Evolutionary conservation across 129 eudicot species (phyloP), one percentile per base, ranked within the genome.

Genomic region (Centella asiatica): DNA sequence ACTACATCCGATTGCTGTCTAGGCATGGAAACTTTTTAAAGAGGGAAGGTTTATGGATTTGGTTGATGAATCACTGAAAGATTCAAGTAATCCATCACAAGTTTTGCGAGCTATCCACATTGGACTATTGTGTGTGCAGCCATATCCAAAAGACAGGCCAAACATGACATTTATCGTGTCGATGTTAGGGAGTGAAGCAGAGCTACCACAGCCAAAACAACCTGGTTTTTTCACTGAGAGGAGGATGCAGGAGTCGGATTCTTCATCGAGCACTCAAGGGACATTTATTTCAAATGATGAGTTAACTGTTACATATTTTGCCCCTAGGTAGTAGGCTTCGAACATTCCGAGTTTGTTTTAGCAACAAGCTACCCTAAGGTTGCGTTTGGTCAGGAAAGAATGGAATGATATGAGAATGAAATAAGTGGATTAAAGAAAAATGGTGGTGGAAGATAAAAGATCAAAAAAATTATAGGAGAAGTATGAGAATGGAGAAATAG

Each of bases 151-250:
- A 55, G 40, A 55, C 25, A 55, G 60, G 20, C 60, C 60, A 34
- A 55, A 29, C 33, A 55, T 55, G 39, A 24, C 34, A 53, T 27
- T 53, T 27, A 11, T 26, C 6, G 33, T 24, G n/a, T 4, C 33
- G 1, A 53, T 53, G 59, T 34, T 53, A 27, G 33, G 59, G 2
- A 53, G 29, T 53, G 36, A 53, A 31, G 27, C 1, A 25, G 59
- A 53, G 33, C n/a, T 53, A 34, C 59, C 59, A 28, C 37, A 53
- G 33, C 59, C 59, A 24, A 53, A 53, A 28, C 37, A 53, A 13
- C 59, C 59, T 53, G 59, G 59, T 31, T 53, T 53, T 53, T 53
- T 27, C 59, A 53, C 29, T 17, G 22, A 53, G n/a, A 53, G 59
- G 19, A 53, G n/a, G 6, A 24, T 51, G 31, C 36, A 53, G 27